These are phyloP conservation scores for Ustilago loliicola DNA, from an alignment of 1,284 basidiomycete genomes.

Conservation along the genomic window DNA sequence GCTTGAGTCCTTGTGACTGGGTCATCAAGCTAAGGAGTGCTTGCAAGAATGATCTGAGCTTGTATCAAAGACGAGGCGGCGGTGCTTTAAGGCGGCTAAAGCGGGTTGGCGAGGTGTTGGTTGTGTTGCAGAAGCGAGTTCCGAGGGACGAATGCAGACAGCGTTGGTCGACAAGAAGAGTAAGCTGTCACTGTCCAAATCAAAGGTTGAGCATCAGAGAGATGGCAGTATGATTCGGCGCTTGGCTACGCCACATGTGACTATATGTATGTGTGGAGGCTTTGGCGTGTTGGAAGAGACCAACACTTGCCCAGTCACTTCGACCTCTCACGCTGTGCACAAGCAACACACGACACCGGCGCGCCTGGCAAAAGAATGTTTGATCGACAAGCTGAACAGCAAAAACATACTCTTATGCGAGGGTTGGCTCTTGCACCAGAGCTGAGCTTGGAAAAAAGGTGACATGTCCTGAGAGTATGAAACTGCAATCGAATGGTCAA, in stretches of 20 bases:
- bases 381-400: not conserved
- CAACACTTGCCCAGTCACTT: slow-evolving; percentile 6
- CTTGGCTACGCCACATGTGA: not conserved
- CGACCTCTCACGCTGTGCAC: not conserved
- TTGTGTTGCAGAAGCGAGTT: not conserved
- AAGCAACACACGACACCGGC: not conserved
- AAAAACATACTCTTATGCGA: not conserved
- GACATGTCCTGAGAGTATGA: slow-evolving; percentile 11
- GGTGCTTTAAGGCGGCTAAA: not conserved
- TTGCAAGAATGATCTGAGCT: not conserved
- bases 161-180: not conserved
- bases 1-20: not conserved
- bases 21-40: not conserved
- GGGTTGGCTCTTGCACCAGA: not conserved
- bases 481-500: slow-evolving; percentile 5
- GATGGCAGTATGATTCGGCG: too few species aligned
- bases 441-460: not conserved
- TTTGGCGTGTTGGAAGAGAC: slow-evolving; percentile 2
- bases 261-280: not conserved
- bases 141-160: not conserved
- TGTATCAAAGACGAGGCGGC: not conserved
- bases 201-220: not conserved
- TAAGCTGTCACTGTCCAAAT: not conserved
- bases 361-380: not conserved
- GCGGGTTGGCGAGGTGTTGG: not conserved